Evolutionary conservation across 2,329 filamentous ascomycete species (phyloP).

Genomic region (Helminthosporium solani): DNA sequence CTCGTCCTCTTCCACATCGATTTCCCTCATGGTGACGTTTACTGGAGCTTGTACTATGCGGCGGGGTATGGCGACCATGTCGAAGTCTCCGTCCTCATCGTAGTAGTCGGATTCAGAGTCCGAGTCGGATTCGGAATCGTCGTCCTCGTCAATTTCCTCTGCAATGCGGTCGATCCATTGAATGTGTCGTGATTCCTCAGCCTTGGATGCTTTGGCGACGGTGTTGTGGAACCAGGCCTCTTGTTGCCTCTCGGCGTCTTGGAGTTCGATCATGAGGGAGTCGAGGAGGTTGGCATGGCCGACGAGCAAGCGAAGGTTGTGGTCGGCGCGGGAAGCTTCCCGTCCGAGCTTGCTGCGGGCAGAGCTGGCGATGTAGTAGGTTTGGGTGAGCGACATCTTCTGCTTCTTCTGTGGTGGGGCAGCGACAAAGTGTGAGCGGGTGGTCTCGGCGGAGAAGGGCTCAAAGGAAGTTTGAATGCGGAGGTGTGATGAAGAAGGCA

Average conservation of each 20-base stretch:
- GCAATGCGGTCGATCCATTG: conserved; percentile 1
- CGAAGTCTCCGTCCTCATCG: conserved; percentile 55
- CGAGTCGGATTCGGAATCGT: conserved; percentile 45
- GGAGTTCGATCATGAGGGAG: conserved; percentile 85
- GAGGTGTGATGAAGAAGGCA: conserved; percentile 52
- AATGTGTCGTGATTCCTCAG: conserved; percentile 60
- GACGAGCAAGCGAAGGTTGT: conserved; percentile 92
- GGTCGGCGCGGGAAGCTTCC: conserved; percentile 86
- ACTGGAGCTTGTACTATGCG: conserved; percentile 45
- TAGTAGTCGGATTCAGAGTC: conserved; percentile 55
- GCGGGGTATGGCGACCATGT: conserved; percentile 46
- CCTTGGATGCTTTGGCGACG: conserved; percentile 69
- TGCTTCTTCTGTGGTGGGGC: conserved; percentile 59
- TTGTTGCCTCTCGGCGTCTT: conserved; percentile 92
- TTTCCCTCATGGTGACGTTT: conserved; percentile 46
- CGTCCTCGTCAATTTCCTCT: conserved; percentile 45
- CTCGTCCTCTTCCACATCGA: conserved; percentile 42
- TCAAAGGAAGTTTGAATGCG: conserved; percentile 50
- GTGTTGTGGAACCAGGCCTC: conserved; percentile 98
- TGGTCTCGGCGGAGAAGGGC: conserved; percentile 47
- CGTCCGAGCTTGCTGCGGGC: conserved; percentile 92
- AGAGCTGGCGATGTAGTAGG: conserved; percentile 97
- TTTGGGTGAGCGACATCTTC: conserved; percentile 97
- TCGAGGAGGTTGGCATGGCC: conserved; percentile 98
- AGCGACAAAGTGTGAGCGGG: conserved; percentile 45